Evolutionary conservation across 768 basidiomycete species (phyloP).

Genomic region (Pleurotus djamor): DNA sequence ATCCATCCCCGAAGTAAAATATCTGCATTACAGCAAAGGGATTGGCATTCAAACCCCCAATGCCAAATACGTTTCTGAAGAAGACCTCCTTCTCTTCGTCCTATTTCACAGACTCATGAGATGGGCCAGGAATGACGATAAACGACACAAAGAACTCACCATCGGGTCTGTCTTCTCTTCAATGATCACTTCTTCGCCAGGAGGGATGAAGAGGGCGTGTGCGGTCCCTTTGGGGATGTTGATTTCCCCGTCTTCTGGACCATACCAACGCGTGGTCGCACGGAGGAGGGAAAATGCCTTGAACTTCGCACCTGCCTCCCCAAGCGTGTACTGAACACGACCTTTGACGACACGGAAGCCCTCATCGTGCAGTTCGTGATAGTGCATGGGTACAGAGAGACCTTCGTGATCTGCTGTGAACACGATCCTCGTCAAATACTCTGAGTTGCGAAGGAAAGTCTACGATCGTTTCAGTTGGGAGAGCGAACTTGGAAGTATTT

Average conservation of each 20-base stretch:
- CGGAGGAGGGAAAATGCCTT: not conserved
- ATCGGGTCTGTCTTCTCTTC: slow-evolving; percentile 4
- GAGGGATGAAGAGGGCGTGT: not conserved
- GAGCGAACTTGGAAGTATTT: no score
- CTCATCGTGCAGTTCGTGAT: slow-evolving; percentile 1
- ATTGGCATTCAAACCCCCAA: not conserved
- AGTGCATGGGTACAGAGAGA: not conserved
- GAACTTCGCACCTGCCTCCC: slow-evolving; percentile 1
- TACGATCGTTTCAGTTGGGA: not conserved
- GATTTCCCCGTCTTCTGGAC: slow-evolving; percentile 2
- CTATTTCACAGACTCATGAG: not conserved
- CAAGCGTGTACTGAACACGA: slow-evolving; percentile 2
- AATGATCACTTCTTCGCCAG: not conserved
- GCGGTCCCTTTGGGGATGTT: slow-evolving; percentile 3
- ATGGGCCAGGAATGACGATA: not conserved
- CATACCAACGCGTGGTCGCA: not conserved
- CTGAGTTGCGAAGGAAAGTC: slow-evolving; percentile 3
- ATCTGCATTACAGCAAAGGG: slow-evolving; percentile 7
- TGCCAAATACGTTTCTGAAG: slow-evolving; percentile 1
- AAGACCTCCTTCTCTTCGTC: slow-evolving; percentile 4
- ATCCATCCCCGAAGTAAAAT: slow-evolving; percentile 1
- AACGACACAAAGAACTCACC: not conserved
- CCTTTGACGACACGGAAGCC: slow-evolving; percentile 2
- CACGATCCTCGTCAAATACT: not conserved
- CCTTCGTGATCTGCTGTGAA: not conserved